These are phyloP conservation scores for Salicornia ramosissima DNA, from an alignment of 148 eudicot species.

Conservation along the genomic window DNA sequence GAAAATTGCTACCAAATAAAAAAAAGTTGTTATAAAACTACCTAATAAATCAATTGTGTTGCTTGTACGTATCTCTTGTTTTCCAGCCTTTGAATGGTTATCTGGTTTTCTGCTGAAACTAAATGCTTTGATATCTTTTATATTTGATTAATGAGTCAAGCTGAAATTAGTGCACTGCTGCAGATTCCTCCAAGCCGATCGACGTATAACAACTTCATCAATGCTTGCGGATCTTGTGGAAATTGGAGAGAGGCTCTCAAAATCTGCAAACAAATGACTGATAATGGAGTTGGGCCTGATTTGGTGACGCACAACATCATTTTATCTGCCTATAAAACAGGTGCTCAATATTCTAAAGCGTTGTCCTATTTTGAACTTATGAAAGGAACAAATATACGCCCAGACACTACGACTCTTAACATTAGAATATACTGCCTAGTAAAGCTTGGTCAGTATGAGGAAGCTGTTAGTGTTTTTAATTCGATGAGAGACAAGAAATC, in stretches of 20 bases:
- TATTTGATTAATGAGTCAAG: too few relatives aligned
- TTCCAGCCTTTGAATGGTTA: too few relatives aligned
- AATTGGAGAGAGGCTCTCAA: slow-evolving; percentile 93
- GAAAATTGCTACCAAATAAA: too few relatives aligned
- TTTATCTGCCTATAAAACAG: slow-evolving; percentile 83
- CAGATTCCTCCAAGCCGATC: slow-evolving; percentile 92
- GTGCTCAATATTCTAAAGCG: slow-evolving; percentile 76
- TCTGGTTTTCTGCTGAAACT: too few relatives aligned
- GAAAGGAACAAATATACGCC: slow-evolving; percentile 77
- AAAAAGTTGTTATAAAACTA: too few relatives aligned
- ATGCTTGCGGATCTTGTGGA: slow-evolving; percentile 98
- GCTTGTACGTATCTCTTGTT: too few relatives aligned
- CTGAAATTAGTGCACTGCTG: slow-evolving; percentile 15
- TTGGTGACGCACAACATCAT: slow-evolving; percentile 90
- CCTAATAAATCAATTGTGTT: too few relatives aligned
- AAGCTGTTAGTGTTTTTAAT: slow-evolving; percentile 65
- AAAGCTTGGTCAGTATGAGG: slow-evolving; percentile 58
- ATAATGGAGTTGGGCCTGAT: slow-evolving; percentile 96
- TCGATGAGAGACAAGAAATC: slow-evolving; percentile 78
- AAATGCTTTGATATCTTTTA: too few relatives aligned
- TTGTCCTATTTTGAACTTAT: slow-evolving; percentile 87
- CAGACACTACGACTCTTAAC: slow-evolving; percentile 76
- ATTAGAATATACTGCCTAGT: slow-evolving; percentile 72
- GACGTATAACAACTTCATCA: slow-evolving; percentile 86
- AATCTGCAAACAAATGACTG: slow-evolving; percentile 88